These are phyloP conservation scores for Pythium plurisporium DNA, from an alignment of 352 stramenopile species.

Conservation along the genomic window DNA sequence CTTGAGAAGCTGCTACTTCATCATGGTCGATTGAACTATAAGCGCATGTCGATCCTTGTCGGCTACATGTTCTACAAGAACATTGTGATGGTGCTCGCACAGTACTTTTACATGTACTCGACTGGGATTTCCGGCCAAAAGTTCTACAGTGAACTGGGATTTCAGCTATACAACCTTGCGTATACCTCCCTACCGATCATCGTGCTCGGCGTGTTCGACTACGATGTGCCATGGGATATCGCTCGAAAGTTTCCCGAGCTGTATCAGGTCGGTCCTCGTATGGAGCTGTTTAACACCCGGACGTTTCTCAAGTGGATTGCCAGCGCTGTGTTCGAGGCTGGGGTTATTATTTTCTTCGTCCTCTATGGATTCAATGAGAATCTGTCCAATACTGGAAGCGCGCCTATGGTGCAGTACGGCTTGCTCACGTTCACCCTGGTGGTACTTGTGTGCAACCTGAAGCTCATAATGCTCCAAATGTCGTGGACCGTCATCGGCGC, in stretches of 20 bases:
- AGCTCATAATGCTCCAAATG: conserved; percentile 82
- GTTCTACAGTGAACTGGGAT: conserved; percentile 81
- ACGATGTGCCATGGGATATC: conserved; percentile 64
- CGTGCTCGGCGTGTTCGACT: conserved; percentile 76
- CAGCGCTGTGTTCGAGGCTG: conserved; percentile 64
- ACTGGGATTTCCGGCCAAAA: conserved; percentile 91
- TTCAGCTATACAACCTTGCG: conserved; percentile 94
- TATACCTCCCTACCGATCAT: conserved; percentile 93
- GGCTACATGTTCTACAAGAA: conserved; percentile 92
- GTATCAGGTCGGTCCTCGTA: conserved; percentile 60
- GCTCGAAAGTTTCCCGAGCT: conserved; percentile 58
- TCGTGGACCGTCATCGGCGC: conserved; percentile 56
- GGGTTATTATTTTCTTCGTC: conserved; percentile 65
- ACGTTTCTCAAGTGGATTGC: conserved; percentile 87
- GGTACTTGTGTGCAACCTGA: conserved; percentile 92
- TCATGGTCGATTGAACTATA: conserved; percentile 86
- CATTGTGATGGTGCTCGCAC: conserved; percentile 86
- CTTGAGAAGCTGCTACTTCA: conserved; percentile 68
- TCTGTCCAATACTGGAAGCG: conserved; percentile 75
- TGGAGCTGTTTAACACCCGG: conserved; percentile 79
- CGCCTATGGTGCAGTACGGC: conserved; percentile 89
- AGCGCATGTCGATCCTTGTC: conserved; percentile 84
- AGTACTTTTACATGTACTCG: conserved; percentile 88
- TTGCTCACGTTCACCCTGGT: conserved; percentile 92
- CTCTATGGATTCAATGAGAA: conserved; percentile 73